Base-by-base conservation (phyloP, 768 basidiomycete genomes). In the Sutorius australiensis region DNA sequence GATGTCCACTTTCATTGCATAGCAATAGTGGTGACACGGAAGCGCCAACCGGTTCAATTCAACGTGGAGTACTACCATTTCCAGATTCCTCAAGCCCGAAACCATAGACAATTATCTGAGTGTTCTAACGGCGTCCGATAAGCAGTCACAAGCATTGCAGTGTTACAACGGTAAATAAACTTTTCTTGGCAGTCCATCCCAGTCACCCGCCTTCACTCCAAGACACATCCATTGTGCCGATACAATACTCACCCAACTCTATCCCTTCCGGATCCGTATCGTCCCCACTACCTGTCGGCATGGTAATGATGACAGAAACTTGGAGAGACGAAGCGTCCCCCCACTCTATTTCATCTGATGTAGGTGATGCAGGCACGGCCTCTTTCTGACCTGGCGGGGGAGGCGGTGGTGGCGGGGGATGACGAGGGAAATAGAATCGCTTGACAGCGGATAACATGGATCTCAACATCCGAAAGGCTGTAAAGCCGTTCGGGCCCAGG, bases 281-380 rank as follows among this genome's bases (percentile, higher is more conserved):
- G 33, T 19, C 12, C 10, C 21, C 37, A 4, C 45, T 11, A 10
- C 33, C 14, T 28, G 27, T 30, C 36, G 79, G 76, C 74, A 80
- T 75, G 8, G 70, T 61, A 42, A 80, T 68, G 13, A 72, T 57
- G 16, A 79, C 72, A 4, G 73, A 70, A 13, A 80, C 66, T 46
- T 72, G 73, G 32, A 77, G 12, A 13, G 51, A 64, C 40, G 58
- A 39, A 7, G 48, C 51, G 32, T 64, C 57, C 2, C 28, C 48
- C 59, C 53, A 52, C 3, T 16, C 37, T 1, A 44, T n/a, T 24
- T 43, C 58, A 28, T 42, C 39, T 28, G 24, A 39, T 9, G 24
- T 0, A 14, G 5, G 8, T 17, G 50, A 27, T 16, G 14, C 31
- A 3, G 30, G 37, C 9, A 14, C 16, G 11, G 21, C 46, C 30